Percentiles rank a stretch among this genome's conserved stretches.
phyloP scores from a whole-genome alignment of 2,329 filamentous ascomycete species.

The Xylaria sp. region DNA sequence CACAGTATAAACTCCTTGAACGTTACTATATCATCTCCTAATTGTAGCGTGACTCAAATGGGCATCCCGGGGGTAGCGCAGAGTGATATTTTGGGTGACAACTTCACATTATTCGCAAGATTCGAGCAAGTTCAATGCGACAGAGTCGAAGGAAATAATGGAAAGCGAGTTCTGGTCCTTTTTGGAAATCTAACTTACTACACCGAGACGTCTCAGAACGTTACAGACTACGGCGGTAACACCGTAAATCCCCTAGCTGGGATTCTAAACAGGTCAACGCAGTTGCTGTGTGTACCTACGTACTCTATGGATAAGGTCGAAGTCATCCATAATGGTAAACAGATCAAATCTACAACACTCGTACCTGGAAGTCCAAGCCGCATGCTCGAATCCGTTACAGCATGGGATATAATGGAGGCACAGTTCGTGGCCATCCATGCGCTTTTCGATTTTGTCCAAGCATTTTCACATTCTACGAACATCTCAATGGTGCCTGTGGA shows the following conservation, averaged over 20 bases:
- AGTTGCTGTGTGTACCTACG: not conserved
- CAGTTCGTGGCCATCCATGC: not conserved
- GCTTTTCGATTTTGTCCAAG: no score
- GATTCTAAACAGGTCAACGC: not conserved
- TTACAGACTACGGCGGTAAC: not conserved
- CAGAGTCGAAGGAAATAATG: not conserved
- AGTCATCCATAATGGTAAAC: not conserved
- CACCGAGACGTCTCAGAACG: not conserved
- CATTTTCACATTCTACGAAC: no score
- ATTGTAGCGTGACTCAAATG: not conserved
- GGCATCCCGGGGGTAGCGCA: not conserved
- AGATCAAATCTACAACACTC: not conserved
- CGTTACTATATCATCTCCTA: constrained; percentile 1
- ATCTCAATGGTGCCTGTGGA: not conserved
- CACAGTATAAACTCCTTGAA: not conserved
- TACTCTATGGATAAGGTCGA: not conserved
- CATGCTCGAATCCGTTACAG: not conserved
- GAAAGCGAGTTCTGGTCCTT: not conserved
- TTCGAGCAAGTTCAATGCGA: constrained; percentile 3
- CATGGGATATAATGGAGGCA: constrained; percentile 14
- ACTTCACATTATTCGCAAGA: constrained; percentile 6
- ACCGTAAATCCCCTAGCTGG: not conserved
- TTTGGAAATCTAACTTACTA: constrained; percentile 9
- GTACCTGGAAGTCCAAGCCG: not conserved
- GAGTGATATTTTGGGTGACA: not conserved